Conservation (phyloP, 768 basidiomycete species). For the Tylopilus plumbeoviolaceoides region DNA sequence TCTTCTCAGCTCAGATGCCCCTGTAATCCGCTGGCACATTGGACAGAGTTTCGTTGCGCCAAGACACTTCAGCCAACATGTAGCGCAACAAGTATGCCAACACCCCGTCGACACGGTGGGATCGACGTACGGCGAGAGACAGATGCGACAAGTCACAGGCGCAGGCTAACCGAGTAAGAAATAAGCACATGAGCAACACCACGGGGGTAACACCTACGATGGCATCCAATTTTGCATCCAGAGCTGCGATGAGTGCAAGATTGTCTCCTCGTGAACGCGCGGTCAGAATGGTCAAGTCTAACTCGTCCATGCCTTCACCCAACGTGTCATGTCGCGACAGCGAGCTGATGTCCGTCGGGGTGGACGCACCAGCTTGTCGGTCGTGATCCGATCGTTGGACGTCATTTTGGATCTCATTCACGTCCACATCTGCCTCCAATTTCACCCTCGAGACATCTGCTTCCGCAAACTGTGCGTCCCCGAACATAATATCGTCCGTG, state of each 20-base stretch:
- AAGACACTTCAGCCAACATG: conserved; percentile 82
- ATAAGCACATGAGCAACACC: conserved; percentile 27
- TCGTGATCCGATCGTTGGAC: conserved; percentile 18
- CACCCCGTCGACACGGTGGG: conserved; percentile 80
- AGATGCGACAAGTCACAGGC: conserved; percentile 61
- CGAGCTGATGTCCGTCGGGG: not conserved
- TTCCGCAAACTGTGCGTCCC: conserved; percentile 74
- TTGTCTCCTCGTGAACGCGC: conserved; percentile 49
- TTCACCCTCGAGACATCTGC: conserved; percentile 50
- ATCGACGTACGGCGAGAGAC: conserved; percentile 72
- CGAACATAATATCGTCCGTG: conserved; percentile 63
- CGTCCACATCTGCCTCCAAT: conserved; percentile 24
- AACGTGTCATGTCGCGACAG: not conserved
- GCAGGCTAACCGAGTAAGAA: conserved; percentile 13
- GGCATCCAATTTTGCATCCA: conserved; percentile 58
- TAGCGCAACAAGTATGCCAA: conserved; percentile 82
- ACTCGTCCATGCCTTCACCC: conserved; percentile 38
- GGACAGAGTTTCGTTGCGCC: conserved; percentile 81
- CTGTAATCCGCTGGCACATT: conserved; percentile 83
- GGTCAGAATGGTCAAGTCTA: conserved; percentile 46
- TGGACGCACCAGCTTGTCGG: conserved; percentile 35
- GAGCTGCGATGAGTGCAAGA: conserved; percentile 45
- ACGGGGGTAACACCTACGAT: conserved; percentile 43
- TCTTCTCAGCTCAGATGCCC: conserved; percentile 67
- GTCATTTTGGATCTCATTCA: not conserved